Percentiles rank a stretch among this genome's conserved stretches.
These are phyloP conservation scores for Trichomonas gallinae DNA, from an alignment of 208 protist species.

Conservation along the genomic window DNA sequence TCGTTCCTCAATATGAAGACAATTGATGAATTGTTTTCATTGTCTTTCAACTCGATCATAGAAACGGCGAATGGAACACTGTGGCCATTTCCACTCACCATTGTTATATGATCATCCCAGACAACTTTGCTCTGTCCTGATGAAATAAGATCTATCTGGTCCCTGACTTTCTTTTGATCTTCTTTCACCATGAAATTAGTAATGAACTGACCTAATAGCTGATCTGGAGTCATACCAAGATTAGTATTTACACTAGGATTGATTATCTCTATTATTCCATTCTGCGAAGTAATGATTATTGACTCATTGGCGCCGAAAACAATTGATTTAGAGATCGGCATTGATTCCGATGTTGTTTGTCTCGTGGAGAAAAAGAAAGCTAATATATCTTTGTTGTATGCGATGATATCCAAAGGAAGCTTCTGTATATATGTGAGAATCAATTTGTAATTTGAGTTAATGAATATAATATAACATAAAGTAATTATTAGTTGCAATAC, in stretches of 20 bases:
- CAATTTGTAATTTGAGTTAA: no score
- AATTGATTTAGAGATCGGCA: neutral
- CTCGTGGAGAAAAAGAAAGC: neutral
- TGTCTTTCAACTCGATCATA: neutral
- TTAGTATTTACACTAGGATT: neutral
- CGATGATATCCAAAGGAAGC: no score
- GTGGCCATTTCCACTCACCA: neutral
- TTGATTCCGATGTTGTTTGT: no score
- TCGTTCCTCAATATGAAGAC: neutral
- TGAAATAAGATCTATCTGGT: neutral
- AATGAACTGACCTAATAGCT: neutral
- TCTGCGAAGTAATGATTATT: neutral
- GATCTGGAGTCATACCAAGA: neutral
- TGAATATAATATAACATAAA: no score
- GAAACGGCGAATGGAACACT: neutral
- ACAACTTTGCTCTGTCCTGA: neutral
- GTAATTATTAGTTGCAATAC: no score
- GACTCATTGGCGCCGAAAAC: neutral
- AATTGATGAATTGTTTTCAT: neutral
- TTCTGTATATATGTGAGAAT: no score
- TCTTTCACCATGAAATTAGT: neutral
- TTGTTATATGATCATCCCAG: neutral
- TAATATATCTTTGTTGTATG: no score
- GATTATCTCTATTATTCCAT: neutral
- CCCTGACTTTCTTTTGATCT: neutral